Conservation (phyloP, 352 stramenopile species). For the Chrysophaeum taylorii region DNA sequence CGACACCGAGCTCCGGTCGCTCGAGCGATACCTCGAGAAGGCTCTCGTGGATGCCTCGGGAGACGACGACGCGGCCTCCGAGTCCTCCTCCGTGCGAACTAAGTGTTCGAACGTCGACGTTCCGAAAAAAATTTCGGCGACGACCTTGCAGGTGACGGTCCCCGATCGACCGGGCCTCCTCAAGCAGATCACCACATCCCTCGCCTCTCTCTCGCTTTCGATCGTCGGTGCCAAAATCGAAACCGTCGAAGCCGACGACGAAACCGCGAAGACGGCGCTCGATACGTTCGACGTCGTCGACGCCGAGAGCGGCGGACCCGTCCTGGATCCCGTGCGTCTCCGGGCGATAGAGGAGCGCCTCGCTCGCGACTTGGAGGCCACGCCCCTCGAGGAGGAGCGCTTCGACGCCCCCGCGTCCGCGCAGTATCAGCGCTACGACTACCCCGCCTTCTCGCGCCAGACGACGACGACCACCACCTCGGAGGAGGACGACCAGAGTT, state of each 20-base stretch:
- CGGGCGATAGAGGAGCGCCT: conserved; percentile 2
- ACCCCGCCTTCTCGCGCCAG: too few relatives aligned
- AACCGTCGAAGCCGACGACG: neutral
- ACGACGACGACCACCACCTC: too few relatives aligned
- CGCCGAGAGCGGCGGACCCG: neutral
- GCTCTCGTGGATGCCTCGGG: neutral
- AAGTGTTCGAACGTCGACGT: too few relatives aligned
- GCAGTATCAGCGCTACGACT: too few relatives aligned
- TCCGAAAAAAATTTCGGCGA: too few relatives aligned
- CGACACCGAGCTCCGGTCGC: neutral
- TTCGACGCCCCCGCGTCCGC: too few relatives aligned
- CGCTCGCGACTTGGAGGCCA: neutral
- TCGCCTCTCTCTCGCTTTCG: neutral
- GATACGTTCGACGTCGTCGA: conserved; percentile 13
- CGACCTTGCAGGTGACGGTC: neutral
- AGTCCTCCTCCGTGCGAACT: neutral
- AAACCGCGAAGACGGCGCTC: neutral
- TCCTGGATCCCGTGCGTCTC: neutral
- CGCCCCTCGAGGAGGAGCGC: too few relatives aligned
- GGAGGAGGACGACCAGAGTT: too few relatives aligned
- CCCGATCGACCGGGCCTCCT: conserved; percentile 8
- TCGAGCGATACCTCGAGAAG: neutral
- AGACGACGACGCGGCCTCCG: neutral
- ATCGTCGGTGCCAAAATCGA: conserved; percentile 7
- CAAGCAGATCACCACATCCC: neutral